These are phyloP conservation scores for Salix udensis DNA, from an alignment of 345 rosid genomes.

Conservation along the genomic window DNA sequence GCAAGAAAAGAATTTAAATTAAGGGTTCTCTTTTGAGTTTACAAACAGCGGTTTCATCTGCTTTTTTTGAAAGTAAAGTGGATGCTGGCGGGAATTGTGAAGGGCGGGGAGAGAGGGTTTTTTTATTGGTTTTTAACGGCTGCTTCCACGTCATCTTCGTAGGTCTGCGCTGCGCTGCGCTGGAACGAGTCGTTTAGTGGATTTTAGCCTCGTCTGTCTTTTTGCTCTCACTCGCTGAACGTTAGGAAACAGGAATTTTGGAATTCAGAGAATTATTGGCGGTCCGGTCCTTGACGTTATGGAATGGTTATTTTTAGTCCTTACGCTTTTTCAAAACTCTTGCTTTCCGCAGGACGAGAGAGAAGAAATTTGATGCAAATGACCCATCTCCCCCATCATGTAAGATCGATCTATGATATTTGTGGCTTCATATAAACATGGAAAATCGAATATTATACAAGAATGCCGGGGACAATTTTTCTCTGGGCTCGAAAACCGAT, in stretches of 20 bases:
- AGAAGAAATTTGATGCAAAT: not conserved
- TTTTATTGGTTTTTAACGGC: not conserved
- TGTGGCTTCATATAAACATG: not conserved
- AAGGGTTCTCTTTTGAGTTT: not conserved
- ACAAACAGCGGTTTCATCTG: not conserved
- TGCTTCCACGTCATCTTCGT: not conserved
- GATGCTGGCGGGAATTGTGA: not conserved
- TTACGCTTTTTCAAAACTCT: not conserved
- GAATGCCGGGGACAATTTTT: too few relatives aligned
- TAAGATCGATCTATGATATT: not conserved
- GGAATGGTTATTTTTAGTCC: not conserved
- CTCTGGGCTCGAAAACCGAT: too few relatives aligned
- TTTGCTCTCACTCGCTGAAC: not conserved
- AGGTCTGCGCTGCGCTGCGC: not conserved
- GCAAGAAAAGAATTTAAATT: slow-evolving; percentile 55
- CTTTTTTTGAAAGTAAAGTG: not conserved
- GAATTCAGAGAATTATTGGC: not conserved
- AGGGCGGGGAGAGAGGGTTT: not conserved
- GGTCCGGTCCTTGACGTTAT: not conserved
- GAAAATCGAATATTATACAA: too few relatives aligned
- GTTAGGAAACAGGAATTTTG: not conserved
- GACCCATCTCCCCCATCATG: not conserved
- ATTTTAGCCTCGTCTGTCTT: not conserved
- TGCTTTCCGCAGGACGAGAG: not conserved
- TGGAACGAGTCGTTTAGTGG: not conserved